Percentiles rank a stretch among this genome's conserved stretches.
phyloP scores from a whole-genome alignment of 169 alveolate species.

The Plasmodium berghei region DNA sequence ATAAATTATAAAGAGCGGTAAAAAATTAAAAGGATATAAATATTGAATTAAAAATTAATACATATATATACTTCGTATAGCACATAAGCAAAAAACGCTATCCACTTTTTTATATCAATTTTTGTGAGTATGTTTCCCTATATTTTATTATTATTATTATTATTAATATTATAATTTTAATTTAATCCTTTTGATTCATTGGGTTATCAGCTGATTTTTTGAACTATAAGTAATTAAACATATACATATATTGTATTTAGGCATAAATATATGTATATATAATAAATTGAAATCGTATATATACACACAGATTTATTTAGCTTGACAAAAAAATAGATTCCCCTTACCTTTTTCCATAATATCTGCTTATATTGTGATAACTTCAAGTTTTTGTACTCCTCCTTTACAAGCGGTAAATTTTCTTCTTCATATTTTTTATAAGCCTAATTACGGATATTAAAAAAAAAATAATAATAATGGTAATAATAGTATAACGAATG shows the following conservation, averaged over 20 bases:
- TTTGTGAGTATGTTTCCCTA: not conserved
- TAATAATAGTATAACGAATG: not conserved
- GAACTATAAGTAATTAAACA: slow-evolving; percentile 21
- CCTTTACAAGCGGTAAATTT: slow-evolving; percentile 83
- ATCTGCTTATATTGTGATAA: slow-evolving; percentile 86
- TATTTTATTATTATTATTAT: not conserved
- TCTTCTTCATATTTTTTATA: slow-evolving; percentile 82
- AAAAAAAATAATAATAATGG: not conserved
- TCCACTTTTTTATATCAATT: too few species aligned
- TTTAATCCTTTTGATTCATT: slow-evolving; percentile 60
- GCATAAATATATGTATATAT: slow-evolving; percentile 6
- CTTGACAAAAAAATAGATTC: not conserved
- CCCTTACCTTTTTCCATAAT: slow-evolving; percentile 82
- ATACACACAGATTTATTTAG: not conserved
- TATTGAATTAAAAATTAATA: too few species aligned
- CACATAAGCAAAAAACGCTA: too few species aligned
- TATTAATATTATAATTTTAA: not conserved
- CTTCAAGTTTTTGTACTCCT: slow-evolving; percentile 82
- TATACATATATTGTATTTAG: not conserved
- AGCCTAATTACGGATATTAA: slow-evolving; percentile 55
- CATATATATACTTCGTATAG: too few species aligned
- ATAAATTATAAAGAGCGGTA: too few species aligned
- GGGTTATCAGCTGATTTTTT: slow-evolving; percentile 73
- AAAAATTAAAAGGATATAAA: too few species aligned
- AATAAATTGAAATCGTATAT: not conserved